Evolutionary conservation across 169 alveolate species (phyloP).

Genomic region (Plasmodium chabaudi): DNA sequence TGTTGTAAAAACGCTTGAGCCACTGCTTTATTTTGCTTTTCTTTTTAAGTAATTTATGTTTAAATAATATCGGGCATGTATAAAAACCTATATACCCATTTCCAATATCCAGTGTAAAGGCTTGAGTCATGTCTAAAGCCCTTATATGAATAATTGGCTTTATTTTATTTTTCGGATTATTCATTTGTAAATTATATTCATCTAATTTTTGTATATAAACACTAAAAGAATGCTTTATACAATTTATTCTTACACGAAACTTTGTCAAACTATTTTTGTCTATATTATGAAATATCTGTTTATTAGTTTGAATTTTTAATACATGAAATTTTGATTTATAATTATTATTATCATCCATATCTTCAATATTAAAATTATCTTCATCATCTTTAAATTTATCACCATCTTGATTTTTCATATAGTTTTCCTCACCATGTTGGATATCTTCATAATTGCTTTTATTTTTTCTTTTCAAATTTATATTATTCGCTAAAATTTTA

Average conservation of each 20-base stretch:
- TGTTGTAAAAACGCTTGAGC: conserved; percentile 56
- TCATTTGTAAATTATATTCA: conserved; percentile 42
- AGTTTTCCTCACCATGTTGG: conserved; percentile 20
- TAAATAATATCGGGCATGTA: conserved; percentile 73
- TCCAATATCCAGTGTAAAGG: conserved; percentile 70
- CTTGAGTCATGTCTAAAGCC: conserved; percentile 77
- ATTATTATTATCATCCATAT: conserved; percentile 14
- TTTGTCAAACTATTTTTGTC: conserved; percentile 68
- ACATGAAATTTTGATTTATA: conserved; percentile 30
- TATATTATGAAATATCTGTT: conserved; percentile 60
- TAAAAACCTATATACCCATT: conserved; percentile 76
- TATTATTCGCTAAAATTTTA: conserved; percentile 39
- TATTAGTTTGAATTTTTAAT: conserved; percentile 73
- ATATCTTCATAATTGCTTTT: conserved; percentile 14
- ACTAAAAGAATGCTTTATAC: conserved; percentile 72
- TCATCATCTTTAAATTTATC: conserved; percentile 13
- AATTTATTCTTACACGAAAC: conserved; percentile 75
- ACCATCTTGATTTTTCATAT: conserved; percentile 31
- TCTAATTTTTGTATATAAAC: conserved; percentile 75
- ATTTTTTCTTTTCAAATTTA: conserved; percentile 33
- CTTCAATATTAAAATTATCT: conserved; percentile 16
- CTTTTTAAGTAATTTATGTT: conserved; percentile 63
- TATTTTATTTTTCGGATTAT: conserved; percentile 71
- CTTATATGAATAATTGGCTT: conserved; percentile 75
- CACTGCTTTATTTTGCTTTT: conserved; percentile 64